Percentiles rank a stretch among this genome's conserved stretches.
These are phyloP conservation scores for Neoboletus subvelutipes DNA, from an alignment of 768 basidiomycete genomes.

Conservation along the genomic window DNA sequence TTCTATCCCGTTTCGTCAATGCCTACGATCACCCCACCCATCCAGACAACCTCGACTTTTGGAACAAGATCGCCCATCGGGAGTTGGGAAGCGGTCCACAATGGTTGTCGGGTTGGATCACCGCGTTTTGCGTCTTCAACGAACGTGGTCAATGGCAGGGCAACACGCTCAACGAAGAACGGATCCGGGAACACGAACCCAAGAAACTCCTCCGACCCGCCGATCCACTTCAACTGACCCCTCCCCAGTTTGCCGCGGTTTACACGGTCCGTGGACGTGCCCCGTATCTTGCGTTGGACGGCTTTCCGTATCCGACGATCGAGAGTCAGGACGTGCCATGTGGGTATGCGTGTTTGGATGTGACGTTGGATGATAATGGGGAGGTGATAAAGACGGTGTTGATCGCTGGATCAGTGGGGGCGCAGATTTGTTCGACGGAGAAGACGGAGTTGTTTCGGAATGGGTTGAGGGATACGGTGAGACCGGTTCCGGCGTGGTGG, in stretches of 20 bases:
- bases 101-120: constrained; percentile 42
- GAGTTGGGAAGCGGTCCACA: constrained; percentile 29
- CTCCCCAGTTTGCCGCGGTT: constrained; percentile 27
- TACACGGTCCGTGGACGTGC: constrained; percentile 23
- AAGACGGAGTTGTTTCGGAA: constrained; percentile 30
- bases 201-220: constrained; percentile 33
- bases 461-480: constrained; percentile 33
- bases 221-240: constrained; percentile 23
- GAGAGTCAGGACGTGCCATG: constrained; percentile 30
- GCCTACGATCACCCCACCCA: constrained; percentile 36
- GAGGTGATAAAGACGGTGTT: constrained; percentile 25
- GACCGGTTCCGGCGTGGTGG: constrained; percentile 36
- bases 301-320: constrained; percentile 31
- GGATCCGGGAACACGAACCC: constrained; percentile 28
- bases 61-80: constrained; percentile 36
- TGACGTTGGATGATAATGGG: constrained; percentile 31
- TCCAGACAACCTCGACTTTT: constrained; percentile 36
- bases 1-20: constrained; percentile 37
- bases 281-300: constrained; percentile 27
- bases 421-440: constrained; percentile 31
- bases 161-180: constrained; percentile 29
- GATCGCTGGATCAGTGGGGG: constrained; percentile 31
- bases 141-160: constrained; percentile 35
- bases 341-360: constrained; percentile 30
- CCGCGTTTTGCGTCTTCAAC: constrained; percentile 37